A percentile compares a stretch with the other conserved stretches of the same genome.
Conservation (phyloP, 768 basidiomycete species). For the Pleurotus citrinopileatus region DNA sequence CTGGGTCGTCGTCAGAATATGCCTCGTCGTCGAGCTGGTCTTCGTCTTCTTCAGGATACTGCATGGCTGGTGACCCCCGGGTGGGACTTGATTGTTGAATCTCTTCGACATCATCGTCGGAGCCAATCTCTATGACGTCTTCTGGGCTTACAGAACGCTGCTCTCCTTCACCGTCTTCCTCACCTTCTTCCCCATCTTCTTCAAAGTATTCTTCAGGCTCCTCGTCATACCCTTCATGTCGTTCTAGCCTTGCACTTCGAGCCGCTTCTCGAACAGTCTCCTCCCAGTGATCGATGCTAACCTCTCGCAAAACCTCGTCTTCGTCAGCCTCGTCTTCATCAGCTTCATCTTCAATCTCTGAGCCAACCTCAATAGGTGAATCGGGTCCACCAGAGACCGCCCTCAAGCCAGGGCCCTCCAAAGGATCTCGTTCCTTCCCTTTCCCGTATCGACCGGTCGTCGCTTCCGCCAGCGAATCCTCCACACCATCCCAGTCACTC, state of each 20-base stretch:
- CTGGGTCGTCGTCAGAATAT: conserved; percentile 22
- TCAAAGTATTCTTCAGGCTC: conserved; percentile 13
- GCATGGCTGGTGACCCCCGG: conserved; percentile 17
- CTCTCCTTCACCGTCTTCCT: conserved; percentile 8
- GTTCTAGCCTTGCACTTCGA: conserved; percentile 9
- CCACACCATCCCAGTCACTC: conserved; percentile 31
- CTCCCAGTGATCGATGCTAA: conserved; percentile 8
- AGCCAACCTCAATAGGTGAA: conserved; percentile 47
- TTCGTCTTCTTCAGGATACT: conserved; percentile 17
- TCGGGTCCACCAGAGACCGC: conserved; percentile 27
- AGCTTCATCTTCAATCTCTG: conserved; percentile 22
- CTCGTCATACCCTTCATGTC: conserved; percentile 14
- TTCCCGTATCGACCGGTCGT: conserved; percentile 45
- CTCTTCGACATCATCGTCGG: conserved; percentile 23
- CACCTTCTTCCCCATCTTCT: background rate
- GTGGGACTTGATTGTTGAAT: conserved; percentile 3
- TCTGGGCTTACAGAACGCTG: conserved; percentile 12
- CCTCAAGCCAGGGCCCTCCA: conserved; percentile 55
- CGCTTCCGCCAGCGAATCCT: conserved; percentile 57
- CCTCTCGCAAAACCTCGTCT: background rate
- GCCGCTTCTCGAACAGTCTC: conserved; percentile 4
- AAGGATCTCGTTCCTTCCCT: conserved; percentile 61
- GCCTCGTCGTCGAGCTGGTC: conserved; percentile 12
- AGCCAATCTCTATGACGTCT: conserved; percentile 20
- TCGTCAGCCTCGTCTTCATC: conserved; percentile 20